Evolutionary conservation across 495 filamentous ascomycete genomes (phyloP), one percentile per base, ranked within the genome.

Genomic region (Acidiella bohemica): DNA sequence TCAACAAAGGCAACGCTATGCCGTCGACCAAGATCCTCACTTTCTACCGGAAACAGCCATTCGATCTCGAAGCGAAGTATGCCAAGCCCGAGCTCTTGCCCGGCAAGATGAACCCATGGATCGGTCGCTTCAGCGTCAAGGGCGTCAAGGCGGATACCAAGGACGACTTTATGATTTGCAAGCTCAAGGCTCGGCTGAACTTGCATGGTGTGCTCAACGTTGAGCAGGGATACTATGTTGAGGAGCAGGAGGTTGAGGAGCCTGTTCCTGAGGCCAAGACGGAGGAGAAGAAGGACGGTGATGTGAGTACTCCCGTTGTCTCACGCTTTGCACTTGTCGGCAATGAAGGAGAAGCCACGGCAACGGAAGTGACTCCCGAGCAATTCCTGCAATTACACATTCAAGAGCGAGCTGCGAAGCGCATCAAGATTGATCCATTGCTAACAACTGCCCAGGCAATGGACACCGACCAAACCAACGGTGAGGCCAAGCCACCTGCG

Each of bases 11-110:
- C 64, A 95, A 94, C 51, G 81, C 94, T 38, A 83, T 99, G 70
- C 90, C 90, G 35, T 96, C 90, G 5, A 99, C 90, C 43, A 99
- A 99, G 73, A 99, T 99, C 49, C 78, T 99, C 33, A 99, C 90
- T 20, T 99, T 96, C 72, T 96, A 96, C 72, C 81, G 90, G 46
- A 96, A 95, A 69, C 84, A 96, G 60, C 68, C 85, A 3, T 99
- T 99, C 64, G 84, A 96, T 54, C 71, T 99, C 16, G 90, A 99
- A 68, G 90, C 90, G 42, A 79, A 78, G 53, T 99, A 96, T 56
- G 76, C 81, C 31, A 79, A 93, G 51, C 80, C 84, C 13, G 86
- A 93, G 17, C 56, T 63, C 27, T 74, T 99, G n/a, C 90, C 90
- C 32, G 90, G 88, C 53, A 88, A 85, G 73, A 71, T 81, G 46